phyloP scores from a whole-genome alignment of 371 early-diverging fungal genomes.

The Choanephora cucurbitarum region DNA sequence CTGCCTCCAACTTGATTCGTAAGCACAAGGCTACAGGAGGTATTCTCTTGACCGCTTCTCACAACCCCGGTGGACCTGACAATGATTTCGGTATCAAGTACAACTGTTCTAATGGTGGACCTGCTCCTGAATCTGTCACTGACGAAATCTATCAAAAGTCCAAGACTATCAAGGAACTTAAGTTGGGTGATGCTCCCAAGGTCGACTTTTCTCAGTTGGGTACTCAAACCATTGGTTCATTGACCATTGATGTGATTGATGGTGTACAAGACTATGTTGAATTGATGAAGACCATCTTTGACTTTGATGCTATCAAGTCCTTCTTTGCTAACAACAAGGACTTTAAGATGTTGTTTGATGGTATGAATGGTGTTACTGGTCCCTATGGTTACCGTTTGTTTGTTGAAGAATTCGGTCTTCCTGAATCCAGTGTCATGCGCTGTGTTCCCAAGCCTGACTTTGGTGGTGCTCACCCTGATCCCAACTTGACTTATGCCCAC shows the following conservation, averaged over 20 bases:
- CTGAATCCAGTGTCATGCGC: slow-evolving; percentile 82
- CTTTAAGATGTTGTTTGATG: slow-evolving; percentile 92
- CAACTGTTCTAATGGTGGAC: slow-evolving; percentile 94
- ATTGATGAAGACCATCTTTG: slow-evolving; percentile 90
- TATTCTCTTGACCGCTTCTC: slow-evolving; percentile 95
- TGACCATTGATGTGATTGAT: slow-evolving; percentile 88
- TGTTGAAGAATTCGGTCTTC: slow-evolving; percentile 87
- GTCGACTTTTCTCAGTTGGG: slow-evolving; percentile 81
- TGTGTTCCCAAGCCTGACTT: slow-evolving; percentile 85
- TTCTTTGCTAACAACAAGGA: slow-evolving; percentile 73
- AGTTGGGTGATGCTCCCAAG: slow-evolving; percentile 69
- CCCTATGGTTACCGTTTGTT: slow-evolving; percentile 90
- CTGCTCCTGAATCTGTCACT: slow-evolving; percentile 94
- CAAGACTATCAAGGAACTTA: slow-evolving; percentile 70
- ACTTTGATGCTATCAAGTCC: slow-evolving; percentile 76
- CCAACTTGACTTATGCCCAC: slow-evolving; percentile 97
- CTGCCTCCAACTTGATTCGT: slow-evolving; percentile 92
- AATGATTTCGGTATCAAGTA: slow-evolving; percentile 99
- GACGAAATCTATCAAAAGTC: slow-evolving; percentile 85
- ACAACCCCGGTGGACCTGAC: slow-evolving; percentile 98
- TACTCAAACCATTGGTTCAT: slow-evolving; percentile 53
- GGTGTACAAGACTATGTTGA: slow-evolving; percentile 86
- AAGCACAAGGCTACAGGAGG: slow-evolving; percentile 88
- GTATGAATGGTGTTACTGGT: slow-evolving; percentile 97
- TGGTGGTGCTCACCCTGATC: slow-evolving; percentile 96